phyloP scores from a whole-genome alignment of 495 filamentous ascomycete genomes.

The Podospora anserina region DNA sequence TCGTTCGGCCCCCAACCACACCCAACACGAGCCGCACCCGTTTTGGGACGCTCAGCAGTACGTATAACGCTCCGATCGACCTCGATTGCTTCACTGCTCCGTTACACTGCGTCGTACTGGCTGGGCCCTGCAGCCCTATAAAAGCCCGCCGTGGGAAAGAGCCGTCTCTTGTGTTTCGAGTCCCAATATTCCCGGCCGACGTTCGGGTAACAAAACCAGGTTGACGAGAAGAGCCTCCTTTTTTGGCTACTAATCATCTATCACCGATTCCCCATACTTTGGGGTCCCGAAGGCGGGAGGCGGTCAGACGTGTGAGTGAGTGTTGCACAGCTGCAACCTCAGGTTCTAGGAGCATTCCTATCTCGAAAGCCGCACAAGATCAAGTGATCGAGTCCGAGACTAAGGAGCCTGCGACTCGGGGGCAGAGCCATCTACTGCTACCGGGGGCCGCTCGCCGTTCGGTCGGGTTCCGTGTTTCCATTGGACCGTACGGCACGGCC shows the following conservation, averaged over 20 bases:
- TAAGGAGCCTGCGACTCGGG: background rate
- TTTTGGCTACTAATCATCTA: background rate
- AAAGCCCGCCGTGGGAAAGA: background rate
- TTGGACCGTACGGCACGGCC: background rate
- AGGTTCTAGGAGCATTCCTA: background rate
- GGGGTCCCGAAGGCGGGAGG: background rate
- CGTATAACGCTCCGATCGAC: background rate
- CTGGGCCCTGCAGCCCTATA: conserved; percentile 3
- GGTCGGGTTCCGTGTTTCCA: background rate
- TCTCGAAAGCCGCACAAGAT: background rate
- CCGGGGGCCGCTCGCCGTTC: background rate
- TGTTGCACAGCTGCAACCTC: background rate
- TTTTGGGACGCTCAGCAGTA: background rate
- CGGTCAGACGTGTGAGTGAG: background rate
- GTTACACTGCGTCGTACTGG: background rate
- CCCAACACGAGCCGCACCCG: conserved; percentile 5
- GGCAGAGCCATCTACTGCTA: background rate
- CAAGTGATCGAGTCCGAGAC: conserved; percentile 7
- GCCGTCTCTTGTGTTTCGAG: background rate
- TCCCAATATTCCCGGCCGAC: background rate
- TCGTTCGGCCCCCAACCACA: conserved; percentile 6
- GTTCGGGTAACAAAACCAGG: background rate
- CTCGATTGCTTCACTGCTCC: background rate
- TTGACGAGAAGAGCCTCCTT: background rate
- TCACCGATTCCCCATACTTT: background rate